Evolutionary conservation across 352 stramenopile species (phyloP).

Genomic region (Globisporangium cylindrosporum): DNA sequence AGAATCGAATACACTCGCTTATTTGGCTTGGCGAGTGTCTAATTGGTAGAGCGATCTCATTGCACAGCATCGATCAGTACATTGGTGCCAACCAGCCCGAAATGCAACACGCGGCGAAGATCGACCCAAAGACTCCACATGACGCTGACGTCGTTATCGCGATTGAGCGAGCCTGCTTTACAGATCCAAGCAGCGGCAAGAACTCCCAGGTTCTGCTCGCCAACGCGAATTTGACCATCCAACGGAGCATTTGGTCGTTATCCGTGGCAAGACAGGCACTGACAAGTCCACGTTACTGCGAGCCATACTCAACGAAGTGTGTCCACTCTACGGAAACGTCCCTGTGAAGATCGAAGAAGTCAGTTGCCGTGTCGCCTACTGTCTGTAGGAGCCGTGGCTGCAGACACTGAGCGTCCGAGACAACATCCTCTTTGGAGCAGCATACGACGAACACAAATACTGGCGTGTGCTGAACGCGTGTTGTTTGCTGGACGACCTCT

Average conservation of each 20-base stretch:
- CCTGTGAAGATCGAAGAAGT: conserved; percentile 2
- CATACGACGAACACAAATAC: conserved; percentile 61
- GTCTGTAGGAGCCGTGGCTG: conserved; percentile 75
- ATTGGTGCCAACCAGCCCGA: not conserved
- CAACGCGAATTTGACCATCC: conserved; percentile 9
- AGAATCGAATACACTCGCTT: not conserved
- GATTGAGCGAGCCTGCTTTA: not conserved
- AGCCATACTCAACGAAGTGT: conserved; percentile 9
- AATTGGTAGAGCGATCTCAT: not conserved
- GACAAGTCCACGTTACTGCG: conserved; percentile 21
- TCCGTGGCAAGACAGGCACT: conserved; percentile 14
- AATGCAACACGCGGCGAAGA: not conserved
- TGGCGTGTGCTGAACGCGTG: conserved; percentile 24
- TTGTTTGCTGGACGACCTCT: conserved; percentile 19
- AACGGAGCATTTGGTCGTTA: conserved; percentile 7
- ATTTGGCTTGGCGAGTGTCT: not conserved
- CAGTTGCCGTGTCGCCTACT: conserved; percentile 19
- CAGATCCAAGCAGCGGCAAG: not conserved
- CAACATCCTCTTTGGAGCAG: conserved; percentile 85
- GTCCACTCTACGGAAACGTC: conserved; percentile 8
- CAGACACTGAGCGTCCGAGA: conserved; percentile 70
- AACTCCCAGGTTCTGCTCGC: conserved; percentile 1
- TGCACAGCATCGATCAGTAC: not conserved
- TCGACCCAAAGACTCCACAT: not conserved
- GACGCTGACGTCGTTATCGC: not conserved